Base-by-base conservation (phyloP, 805 yeast genomes). In the Nakazawaea molendinolei region DNA sequence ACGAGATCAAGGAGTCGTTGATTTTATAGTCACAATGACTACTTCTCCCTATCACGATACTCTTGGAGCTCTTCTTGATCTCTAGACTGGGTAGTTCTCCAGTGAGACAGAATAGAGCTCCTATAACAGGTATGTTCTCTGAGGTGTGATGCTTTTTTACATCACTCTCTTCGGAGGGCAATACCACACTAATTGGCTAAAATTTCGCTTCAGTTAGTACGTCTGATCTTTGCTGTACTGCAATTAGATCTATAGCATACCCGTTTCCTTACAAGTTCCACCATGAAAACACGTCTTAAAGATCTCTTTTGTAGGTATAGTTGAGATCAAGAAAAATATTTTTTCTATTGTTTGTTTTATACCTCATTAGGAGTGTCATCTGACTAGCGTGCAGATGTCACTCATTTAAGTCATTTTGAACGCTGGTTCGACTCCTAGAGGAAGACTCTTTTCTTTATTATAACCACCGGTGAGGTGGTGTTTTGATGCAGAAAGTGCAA, bases 1-100 rank as follows among this genome's bases (percentile, higher is more conserved):
- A 74, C 0, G 87, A 80, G 7, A 80, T 75, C 46, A 81, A 87
- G 1, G 50, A 36, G 3, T 47, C 49, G 8, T 37, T 23, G 3
- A 82, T 53, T 4, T 61, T 56, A 10, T 79, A 53, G 43, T 79
- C 84, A 52, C 84, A 76, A 8, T 71, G 58, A 33, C 77, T 64
- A 48, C 81, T 74, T 40, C 85, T 61, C 1, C 85, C 85, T 2
- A 44, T 33, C 3, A 26, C 25, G 3, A 24, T 25, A 8, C 28
- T 10, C 8, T 34, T 30, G 6, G 41, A 32, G 5, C 12, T 19
- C n/a, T 18, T 25, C 20, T 18, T 28, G 17, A 38, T 19, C 10
- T 33, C 32, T 6, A 33, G 12, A 7, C 23, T 21, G 1, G 41
- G 36, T 2, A 24, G 14, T 8, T 27, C 35, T 14, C 35, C 34